Evolutionary conservation across 768 basidiomycete species (phyloP).

Genomic region (Harrya chromipes): DNA sequence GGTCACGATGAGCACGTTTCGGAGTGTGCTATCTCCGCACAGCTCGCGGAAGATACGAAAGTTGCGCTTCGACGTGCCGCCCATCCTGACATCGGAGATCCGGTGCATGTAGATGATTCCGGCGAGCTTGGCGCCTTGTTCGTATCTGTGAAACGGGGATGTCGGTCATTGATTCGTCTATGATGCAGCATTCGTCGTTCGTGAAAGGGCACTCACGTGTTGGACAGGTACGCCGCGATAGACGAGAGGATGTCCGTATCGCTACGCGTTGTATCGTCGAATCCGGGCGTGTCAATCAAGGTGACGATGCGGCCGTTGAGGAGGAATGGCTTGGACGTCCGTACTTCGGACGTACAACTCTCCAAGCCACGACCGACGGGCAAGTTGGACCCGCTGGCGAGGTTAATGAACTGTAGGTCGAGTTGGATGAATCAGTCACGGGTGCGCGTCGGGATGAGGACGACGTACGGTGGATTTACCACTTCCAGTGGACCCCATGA

Average conservation of each 20-base stretch:
- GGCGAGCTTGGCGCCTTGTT: constrained; percentile 39
- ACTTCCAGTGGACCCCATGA: constrained; percentile 36
- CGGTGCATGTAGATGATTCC: constrained; percentile 57
- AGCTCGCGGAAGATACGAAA: constrained; percentile 51
- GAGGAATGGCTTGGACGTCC: constrained; percentile 42
- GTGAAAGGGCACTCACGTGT: constrained; percentile 20
- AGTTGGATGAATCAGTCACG: neutral
- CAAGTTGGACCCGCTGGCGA: constrained; percentile 46
- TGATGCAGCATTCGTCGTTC: too few species aligned
- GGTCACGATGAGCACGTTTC: constrained; percentile 51
- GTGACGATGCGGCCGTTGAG: constrained; percentile 44
- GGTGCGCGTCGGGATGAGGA: neutral
- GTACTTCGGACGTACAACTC: constrained; percentile 50
- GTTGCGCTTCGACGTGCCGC: constrained; percentile 49
- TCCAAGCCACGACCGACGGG: constrained; percentile 44
- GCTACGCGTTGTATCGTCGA: constrained; percentile 50
- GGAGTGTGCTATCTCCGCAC: constrained; percentile 48
- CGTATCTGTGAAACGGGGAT: constrained; percentile 21
- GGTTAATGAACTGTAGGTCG: constrained; percentile 46
- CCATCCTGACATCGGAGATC: constrained; percentile 49
- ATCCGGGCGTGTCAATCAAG: constrained; percentile 61
- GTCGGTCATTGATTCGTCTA: too few species aligned
- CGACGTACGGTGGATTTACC: constrained; percentile 35
- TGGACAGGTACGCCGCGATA: constrained; percentile 43
- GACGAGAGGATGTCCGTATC: constrained; percentile 50